A percentile compares a stretch with the other conserved stretches of the same genome.
Conservation (phyloP, 352 stramenopile genomes). For the Globisporangium parvum region DNA sequence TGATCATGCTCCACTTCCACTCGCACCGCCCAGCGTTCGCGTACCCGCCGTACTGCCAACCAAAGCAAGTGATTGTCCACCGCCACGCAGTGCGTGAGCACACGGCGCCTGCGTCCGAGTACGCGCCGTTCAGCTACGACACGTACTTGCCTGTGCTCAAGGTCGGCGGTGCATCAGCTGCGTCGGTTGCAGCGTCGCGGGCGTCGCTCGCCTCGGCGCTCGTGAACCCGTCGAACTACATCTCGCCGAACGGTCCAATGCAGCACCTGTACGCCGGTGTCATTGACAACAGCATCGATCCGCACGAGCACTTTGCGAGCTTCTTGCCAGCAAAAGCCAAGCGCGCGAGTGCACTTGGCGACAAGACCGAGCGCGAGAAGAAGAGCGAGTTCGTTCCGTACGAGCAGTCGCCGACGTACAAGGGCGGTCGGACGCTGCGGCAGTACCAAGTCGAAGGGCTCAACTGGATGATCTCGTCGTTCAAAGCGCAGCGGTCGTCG, state of each 20-base stretch:
- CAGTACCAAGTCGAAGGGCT: constrained; percentile 99
- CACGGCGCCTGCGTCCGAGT: constrained; percentile 39
- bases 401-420: constrained; percentile 85
- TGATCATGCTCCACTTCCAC: constrained; percentile 83
- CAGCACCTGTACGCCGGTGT: constrained; percentile 83
- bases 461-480: constrained; percentile 98
- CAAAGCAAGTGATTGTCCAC: constrained; percentile 47
- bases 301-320: constrained; percentile 85
- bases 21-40: constrained; percentile 49
- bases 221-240: constrained; percentile 51
- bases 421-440: constrained; percentile 83
- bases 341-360: constrained; percentile 10
- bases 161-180: constrained; percentile 26
- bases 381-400: constrained; percentile 85
- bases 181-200: constrained; percentile 13
- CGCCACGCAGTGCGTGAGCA: constrained; percentile 29
- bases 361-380: constrained; percentile 7
- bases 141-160: constrained; percentile 55
- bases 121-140: constrained; percentile 67
- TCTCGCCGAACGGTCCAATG: constrained; percentile 77
- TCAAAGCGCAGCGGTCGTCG: too few species aligned
- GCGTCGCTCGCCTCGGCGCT: constrained; percentile 20
- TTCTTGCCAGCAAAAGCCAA: constrained; percentile 56
- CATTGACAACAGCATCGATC: constrained; percentile 88
- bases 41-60: constrained; percentile 66